phyloP scores from a whole-genome alignment of 2,329 filamentous ascomycete species.

The Xylaria sp. region DNA sequence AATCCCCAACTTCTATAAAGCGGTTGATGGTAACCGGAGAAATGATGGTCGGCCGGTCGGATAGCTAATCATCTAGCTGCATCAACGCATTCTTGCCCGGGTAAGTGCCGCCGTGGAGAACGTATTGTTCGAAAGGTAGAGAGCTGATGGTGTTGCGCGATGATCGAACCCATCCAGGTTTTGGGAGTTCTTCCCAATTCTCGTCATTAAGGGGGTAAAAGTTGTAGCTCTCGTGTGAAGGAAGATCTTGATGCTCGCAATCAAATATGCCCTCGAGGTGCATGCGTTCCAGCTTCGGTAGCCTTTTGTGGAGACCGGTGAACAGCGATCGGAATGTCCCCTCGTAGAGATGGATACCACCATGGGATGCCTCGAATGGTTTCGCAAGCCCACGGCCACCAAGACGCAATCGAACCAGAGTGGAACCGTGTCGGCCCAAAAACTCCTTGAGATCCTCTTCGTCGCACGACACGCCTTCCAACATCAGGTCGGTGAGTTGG shows the following conservation, averaged over 20 bases:
- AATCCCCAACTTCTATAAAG: background rate
- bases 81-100: conserved; percentile 33
- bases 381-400: conserved; percentile 51
- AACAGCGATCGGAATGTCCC: conserved; percentile 54
- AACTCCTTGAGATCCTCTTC: conserved; percentile 52
- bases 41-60: background rate
- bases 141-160: conserved; percentile 45
- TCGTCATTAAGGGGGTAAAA: conserved; percentile 51
- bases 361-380: conserved; percentile 47
- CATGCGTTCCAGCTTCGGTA: conserved; percentile 48
- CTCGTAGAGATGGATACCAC: conserved; percentile 52
- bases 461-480: conserved; percentile 51
- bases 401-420: conserved; percentile 50
- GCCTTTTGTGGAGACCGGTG: conserved; percentile 44
- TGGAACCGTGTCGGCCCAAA: conserved; percentile 47
- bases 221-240: conserved; percentile 48
- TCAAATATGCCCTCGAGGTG: conserved; percentile 54
- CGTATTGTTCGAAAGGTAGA: conserved; percentile 48
- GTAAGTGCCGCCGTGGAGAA: conserved; percentile 48
- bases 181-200: conserved; percentile 44
- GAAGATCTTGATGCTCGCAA: conserved; percentile 46
- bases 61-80: conserved; percentile 31
- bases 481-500: conserved; percentile 48
- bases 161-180: conserved; percentile 39
- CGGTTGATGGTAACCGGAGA: background rate